Base-by-base conservation (phyloP, 2,329 filamentous ascomycete species). In the Colletotrichum horii region DNA sequence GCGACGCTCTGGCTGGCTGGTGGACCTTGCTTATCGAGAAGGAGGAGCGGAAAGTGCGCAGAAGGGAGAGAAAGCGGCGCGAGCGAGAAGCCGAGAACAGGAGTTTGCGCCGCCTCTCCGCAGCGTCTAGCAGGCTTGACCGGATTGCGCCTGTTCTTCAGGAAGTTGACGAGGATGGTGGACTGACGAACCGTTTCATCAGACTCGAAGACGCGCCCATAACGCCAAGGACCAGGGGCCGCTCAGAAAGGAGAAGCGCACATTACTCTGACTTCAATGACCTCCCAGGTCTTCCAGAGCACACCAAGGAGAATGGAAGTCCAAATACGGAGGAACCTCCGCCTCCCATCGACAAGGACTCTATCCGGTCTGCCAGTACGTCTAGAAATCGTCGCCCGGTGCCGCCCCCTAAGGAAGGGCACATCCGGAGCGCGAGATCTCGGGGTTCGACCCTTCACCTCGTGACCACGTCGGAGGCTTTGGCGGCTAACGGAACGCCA, bases 21-120 rank as follows among this genome's bases (percentile, higher is more conserved):
- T 99, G 97, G 97, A 94, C 95, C 4, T 85, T 99, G 32, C 86
- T 99, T 52, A 92, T 98, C 12, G 97, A 98, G 81, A 99, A 98
- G 83, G 97, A 99, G 82, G 92, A 96, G 82, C 92, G 96, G 11
- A 99, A 99, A 84, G 93, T 96, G 78, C 90, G 87, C 77, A 90
- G 96, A 76, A 89, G 93, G 77, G 96, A 98, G 80, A 91, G 92
- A 69, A 98, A 96, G 82, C 91, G 96, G 11, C 95, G 91, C 81
- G 96, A 98, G 82, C 93, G 92, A 79, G 96, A 99, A 80, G 89
- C 91, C 2, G 95, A 98, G 80, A 92, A 92, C 72, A 94, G 95
- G 82, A 95, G 92, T 76, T 88, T 97, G 34, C 90, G 96, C 68
- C 92, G 96, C 55, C 88, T 98, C 61, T 98, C 97, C 77, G 95